Evolutionary conservation across 768 basidiomycete genomes (phyloP).

Genomic region (Suillus paluster): DNA sequence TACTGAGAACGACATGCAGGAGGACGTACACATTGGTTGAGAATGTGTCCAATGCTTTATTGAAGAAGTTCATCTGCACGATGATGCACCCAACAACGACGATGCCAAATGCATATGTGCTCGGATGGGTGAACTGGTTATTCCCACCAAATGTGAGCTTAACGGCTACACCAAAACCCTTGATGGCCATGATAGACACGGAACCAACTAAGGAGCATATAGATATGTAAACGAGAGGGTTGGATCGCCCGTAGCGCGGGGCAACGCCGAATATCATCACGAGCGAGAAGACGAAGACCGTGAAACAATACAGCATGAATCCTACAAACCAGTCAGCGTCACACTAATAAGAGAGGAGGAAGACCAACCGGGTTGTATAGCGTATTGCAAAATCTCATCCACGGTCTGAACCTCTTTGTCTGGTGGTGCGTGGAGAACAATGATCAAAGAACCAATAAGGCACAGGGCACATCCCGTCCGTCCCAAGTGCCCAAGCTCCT

Average conservation of each 20-base stretch:
- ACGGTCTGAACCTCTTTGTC: conserved; percentile 94
- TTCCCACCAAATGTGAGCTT: conserved; percentile 92
- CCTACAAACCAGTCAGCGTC: conserved; percentile 50
- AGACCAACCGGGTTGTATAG: conserved; percentile 84
- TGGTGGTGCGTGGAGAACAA: conserved; percentile 95
- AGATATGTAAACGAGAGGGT: conserved; percentile 91
- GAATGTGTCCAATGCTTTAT: conserved; percentile 96
- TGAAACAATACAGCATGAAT: conserved; percentile 89
- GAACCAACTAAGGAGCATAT: conserved; percentile 97
- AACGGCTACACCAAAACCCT: conserved; percentile 96
- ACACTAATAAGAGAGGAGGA: neutral
- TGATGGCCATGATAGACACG: conserved; percentile 98
- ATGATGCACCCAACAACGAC: conserved; percentile 85
- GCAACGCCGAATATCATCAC: conserved; percentile 88
- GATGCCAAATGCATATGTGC: conserved; percentile 95
- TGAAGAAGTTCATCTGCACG: conserved; percentile 96
- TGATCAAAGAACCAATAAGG: conserved; percentile 87
- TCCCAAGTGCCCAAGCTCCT: conserved; percentile 93
- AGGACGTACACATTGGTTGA: conserved; percentile 92
- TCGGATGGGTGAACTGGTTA: conserved; percentile 93
- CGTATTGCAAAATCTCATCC: conserved; percentile 90
- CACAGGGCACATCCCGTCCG: conserved; percentile 85
- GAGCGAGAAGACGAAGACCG: conserved; percentile 77
- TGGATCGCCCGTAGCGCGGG: conserved; percentile 85
- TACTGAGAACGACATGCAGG: neutral